Evolutionary conservation across 768 basidiomycete species (phyloP), one percentile per base, ranked within the genome.

Genomic region (Boletus tomentosulus): DNA sequence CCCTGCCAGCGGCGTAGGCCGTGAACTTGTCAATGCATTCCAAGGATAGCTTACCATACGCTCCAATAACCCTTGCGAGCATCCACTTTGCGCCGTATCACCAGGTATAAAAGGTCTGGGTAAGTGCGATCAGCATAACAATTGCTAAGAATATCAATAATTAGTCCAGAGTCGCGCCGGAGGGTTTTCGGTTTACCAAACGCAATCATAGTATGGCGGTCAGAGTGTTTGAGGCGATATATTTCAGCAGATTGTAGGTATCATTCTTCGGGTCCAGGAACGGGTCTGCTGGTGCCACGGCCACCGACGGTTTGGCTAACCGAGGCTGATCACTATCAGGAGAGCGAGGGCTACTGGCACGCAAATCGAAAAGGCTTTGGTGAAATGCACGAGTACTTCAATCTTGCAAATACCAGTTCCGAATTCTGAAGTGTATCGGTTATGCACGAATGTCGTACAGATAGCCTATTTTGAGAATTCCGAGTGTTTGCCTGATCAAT

Each of bases 11-110:
- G 0, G 79, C 77, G 55, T 84, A 85, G 7, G 77, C 84, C 86
- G 22, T 19, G 66, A 9, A 19, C 22, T 46, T 3, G 12, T 2
- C 12, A 3, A 19, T 16, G 15, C 11, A 3, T 45, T 7, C 10
- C 6, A 6, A 28, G 5, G 0, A 71, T n/a, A 50, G 27, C 80
- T 45, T 51, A 78, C 83, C 76, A 64, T 78, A 82, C 30, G 72
- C 74, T n/a, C 85, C 85, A 52, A 87, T 77, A 6, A 78, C 72
- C 78, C 86, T 81, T 16, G 75, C 65, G 31, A 82, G 61, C 85
- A 87, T 86, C 69, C 75, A 85, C 56, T 72, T 78, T 6, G 78
- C 76, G 4, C 82, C 78, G 50, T 73, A 77, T 52, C 69, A 74
- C 60, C 65, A 67, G 12, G 75, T 73, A 39, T 70, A 72, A 46